These are phyloP conservation scores for Boehmeria nivea DNA, from an alignment of 306 rosid genomes.

Conservation along the genomic window DNA sequence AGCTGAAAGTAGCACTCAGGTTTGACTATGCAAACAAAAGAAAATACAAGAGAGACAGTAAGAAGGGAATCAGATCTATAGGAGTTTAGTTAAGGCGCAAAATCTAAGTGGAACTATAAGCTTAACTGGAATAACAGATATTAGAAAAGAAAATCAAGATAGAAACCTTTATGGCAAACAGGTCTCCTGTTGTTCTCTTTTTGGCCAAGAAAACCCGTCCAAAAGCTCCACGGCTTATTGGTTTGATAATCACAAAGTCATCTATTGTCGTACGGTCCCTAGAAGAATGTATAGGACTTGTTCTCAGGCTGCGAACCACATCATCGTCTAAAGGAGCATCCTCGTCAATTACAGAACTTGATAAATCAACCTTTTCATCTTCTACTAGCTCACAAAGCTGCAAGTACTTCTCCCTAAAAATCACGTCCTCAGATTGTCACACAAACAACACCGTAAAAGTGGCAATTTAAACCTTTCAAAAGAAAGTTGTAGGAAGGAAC, in stretches of 20 bases:
- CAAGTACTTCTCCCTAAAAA: slow-evolving; percentile 88
- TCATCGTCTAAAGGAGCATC: slow-evolving; percentile 89
- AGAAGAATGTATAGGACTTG: slow-evolving; percentile 85
- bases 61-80: background rate
- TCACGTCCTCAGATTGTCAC: slow-evolving; percentile 16
- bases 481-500: background rate
- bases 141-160: slow-evolving; percentile 4
- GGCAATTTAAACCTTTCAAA: slow-evolving; percentile 16
- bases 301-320: slow-evolving; percentile 81
- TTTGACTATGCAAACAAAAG: background rate
- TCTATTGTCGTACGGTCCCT: slow-evolving; percentile 96
- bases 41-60: background rate
- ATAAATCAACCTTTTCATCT: slow-evolving; percentile 76
- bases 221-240: slow-evolving; percentile 98
- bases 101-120: background rate
- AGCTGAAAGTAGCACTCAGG: too few species aligned
- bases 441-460: slow-evolving; percentile 17
- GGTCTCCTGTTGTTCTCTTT: slow-evolving; percentile 97
- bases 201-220: slow-evolving; percentile 98
- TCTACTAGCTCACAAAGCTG: slow-evolving; percentile 95
- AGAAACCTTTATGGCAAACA: slow-evolving; percentile 86
- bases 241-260: slow-evolving; percentile 92
- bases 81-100: background rate
- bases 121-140: background rate
- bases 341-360: slow-evolving; percentile 74